A percentile compares a stretch with the other conserved stretches of the same genome.
phyloP scores from a whole-genome alignment of 192 early-diverging fungal genomes.

The Backusella luteola region DNA sequence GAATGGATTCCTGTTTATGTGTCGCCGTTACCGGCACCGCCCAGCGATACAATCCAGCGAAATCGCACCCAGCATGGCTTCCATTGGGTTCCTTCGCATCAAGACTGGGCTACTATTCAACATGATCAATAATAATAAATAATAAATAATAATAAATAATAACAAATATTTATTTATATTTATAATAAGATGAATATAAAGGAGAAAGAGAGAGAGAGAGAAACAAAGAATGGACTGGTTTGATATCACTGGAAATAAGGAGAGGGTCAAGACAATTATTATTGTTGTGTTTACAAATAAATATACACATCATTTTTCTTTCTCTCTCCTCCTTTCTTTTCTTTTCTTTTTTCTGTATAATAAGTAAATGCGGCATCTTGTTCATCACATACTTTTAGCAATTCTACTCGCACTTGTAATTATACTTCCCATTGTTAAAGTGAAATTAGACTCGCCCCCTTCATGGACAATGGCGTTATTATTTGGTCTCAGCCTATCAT shows the following conservation, averaged over 20 bases:
- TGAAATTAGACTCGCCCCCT: not conserved
- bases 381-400: not conserved
- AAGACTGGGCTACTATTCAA: conserved; percentile 7
- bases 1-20: not conserved
- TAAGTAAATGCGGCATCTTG: not conserved
- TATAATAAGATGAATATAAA: not conserved
- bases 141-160: not conserved
- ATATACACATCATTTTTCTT: not conserved
- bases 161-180: not conserved
- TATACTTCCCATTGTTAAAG: not conserved
- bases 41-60: not conserved
- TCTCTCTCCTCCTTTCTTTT: not conserved
- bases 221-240: not conserved
- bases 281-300: not conserved
- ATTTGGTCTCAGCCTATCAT: not conserved
- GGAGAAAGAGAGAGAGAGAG: not conserved
- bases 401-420: not conserved
- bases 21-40: not conserved
- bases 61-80: not conserved
- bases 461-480: not conserved
- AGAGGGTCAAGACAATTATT: no score
- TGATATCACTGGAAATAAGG: no score
- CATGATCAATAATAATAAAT: not conserved
- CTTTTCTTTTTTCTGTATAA: not conserved
- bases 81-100: not conserved